A percentile compares a stretch with the other conserved stretches of the same genome.
phyloP scores from a whole-genome alignment of 2,329 filamentous ascomycete genomes.

The Stemphylium lycopersici region DNA sequence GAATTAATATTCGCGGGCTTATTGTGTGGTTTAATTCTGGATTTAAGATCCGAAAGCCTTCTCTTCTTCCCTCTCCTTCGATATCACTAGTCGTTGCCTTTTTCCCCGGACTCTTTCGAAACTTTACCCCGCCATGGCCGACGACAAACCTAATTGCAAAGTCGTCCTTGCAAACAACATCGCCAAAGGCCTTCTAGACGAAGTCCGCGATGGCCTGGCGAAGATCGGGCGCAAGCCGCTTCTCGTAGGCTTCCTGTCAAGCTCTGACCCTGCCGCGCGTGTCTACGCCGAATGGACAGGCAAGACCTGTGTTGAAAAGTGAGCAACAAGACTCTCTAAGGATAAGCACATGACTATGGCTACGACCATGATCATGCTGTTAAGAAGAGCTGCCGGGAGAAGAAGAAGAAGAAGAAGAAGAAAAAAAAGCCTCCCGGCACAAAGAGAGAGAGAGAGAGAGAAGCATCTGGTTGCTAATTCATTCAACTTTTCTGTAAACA shows the following conservation, averaged over 20 bases:
- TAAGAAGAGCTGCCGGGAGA: too few species aligned
- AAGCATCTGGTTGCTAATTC: too few species aligned
- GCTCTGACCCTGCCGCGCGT: slow-evolving; percentile 84
- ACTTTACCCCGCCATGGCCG: slow-evolving; percentile 40
- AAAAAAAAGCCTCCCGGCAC: too few species aligned
- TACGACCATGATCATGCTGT: too few species aligned
- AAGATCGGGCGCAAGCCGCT: slow-evolving; percentile 75
- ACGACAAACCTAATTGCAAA: slow-evolving; percentile 71
- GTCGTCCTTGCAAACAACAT: slow-evolving; percentile 88
- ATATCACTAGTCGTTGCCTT: background rate
- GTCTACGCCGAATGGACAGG: slow-evolving; percentile 98
- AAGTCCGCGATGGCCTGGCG: slow-evolving; percentile 77
- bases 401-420: too few species aligned
- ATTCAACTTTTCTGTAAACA: too few species aligned
- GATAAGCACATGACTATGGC: background rate
- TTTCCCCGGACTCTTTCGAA: slow-evolving; percentile 2
- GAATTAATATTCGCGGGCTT: too few species aligned
- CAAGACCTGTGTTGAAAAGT: slow-evolving; percentile 97
- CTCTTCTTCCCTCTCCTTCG: background rate
- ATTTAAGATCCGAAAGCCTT: too few species aligned
- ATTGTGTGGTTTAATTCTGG: too few species aligned
- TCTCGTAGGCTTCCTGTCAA: slow-evolving; percentile 90
- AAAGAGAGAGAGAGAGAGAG: too few species aligned
- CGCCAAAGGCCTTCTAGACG: slow-evolving; percentile 77
- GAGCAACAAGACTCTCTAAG: slow-evolving; percentile 51